These are phyloP conservation scores for Perilla frutescens DNA, from an alignment of 257 asterid genomes.

Conservation along the genomic window DNA sequence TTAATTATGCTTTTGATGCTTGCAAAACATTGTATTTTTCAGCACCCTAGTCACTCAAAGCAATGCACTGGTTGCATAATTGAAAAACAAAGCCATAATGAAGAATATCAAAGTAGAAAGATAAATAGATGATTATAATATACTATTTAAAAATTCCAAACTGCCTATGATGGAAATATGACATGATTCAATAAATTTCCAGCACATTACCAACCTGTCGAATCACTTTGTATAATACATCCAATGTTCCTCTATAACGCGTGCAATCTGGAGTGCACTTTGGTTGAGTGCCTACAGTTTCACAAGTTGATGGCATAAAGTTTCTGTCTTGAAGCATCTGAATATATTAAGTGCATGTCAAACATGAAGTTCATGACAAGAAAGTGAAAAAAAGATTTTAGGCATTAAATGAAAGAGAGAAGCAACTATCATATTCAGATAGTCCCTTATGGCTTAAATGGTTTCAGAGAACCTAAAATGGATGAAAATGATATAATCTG, in stretches of 20 bases:
- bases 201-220: constrained; percentile 65
- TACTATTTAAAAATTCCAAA: neutral
- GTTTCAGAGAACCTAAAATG: neutral
- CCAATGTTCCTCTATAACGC: constrained; percentile 79
- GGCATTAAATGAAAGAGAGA: neutral
- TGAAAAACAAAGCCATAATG: neutral
- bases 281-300: constrained; percentile 47
- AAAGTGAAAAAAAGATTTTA: neutral
- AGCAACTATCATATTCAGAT: neutral
- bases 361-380: neutral
- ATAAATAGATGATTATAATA: neutral
- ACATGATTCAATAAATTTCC: neutral
- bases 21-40: neutral
- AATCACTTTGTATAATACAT: constrained; percentile 69
- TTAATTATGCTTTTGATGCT: constrained; percentile 13
- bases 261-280: constrained; percentile 55
- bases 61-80: neutral
- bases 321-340: constrained; percentile 62
- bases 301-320: constrained; percentile 42
- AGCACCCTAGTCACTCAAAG: constrained; percentile 6
- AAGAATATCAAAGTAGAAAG: constrained; percentile 18
- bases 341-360: constrained; percentile 22
- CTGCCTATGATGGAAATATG: neutral
- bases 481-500: neutral
- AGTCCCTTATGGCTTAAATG: constrained; percentile 3